phyloP scores from a whole-genome alignment of 768 basidiomycete species.

The Arthromyces matolae region DNA sequence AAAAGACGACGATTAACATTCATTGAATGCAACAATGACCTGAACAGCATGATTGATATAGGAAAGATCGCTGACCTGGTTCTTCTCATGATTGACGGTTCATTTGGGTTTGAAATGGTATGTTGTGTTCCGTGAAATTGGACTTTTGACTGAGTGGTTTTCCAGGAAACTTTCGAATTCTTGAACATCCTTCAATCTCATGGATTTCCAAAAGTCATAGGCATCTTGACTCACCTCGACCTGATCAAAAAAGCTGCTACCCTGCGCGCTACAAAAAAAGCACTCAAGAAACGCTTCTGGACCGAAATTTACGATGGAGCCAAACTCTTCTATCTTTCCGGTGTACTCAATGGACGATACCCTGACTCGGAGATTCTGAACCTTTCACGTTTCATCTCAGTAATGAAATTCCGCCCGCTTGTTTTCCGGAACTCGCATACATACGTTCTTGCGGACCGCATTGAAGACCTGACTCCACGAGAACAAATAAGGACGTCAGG shows the following conservation, averaged over 20 bases:
- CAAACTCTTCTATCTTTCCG: conserved; percentile 96
- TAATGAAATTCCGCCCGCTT: conserved; percentile 98
- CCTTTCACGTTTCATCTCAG: conserved; percentile 91
- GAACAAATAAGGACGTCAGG: conserved; percentile 73
- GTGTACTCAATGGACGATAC: conserved; percentile 95
- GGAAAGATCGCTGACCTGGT: conserved; percentile 96
- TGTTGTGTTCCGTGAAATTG: conserved; percentile 17
- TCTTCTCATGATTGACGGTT: conserved; percentile 95
- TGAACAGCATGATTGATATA: conserved; percentile 98
- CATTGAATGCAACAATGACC: conserved; percentile 95
- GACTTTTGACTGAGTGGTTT: neutral
- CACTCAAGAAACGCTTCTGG: conserved; percentile 98
- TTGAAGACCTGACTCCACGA: conserved; percentile 91
- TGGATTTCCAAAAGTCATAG: conserved; percentile 98
- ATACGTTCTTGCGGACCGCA: conserved; percentile 89
- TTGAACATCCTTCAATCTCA: conserved; percentile 96
- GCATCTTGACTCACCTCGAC: conserved; percentile 93
- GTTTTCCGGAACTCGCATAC: conserved; percentile 94
- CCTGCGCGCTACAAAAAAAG: conserved; percentile 87
- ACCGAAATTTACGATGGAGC: conserved; percentile 99
- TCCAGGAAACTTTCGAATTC: conserved; percentile 97
- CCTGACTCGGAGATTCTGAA: conserved; percentile 96
- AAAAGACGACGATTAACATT: conserved; percentile 94
- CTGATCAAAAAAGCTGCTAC: conserved; percentile 90
- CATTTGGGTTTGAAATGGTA: conserved; percentile 99